Percentiles rank a stretch among this genome's conserved stretches.
Evolutionary conservation across 169 alveolate species (phyloP).

Genomic region (Cryptosporidium viatorum): DNA sequence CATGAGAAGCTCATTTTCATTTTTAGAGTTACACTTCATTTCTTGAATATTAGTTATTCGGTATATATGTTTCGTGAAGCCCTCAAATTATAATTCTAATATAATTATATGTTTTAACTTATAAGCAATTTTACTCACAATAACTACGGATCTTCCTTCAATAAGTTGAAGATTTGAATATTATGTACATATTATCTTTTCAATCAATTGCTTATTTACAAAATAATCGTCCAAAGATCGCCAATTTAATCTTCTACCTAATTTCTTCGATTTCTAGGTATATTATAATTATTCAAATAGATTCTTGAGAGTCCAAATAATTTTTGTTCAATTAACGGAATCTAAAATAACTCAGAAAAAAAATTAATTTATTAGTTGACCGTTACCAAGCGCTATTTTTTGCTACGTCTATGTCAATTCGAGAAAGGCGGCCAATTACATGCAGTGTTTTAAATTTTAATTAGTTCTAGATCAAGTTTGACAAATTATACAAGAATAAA

Average conservation of each 20-base stretch:
- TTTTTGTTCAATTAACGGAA: background rate
- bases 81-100: background rate
- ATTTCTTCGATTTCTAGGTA: background rate
- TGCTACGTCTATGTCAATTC: background rate
- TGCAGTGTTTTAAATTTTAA: background rate
- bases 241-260: background rate
- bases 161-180: background rate
- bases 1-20: constrained; percentile 41
- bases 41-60: background rate
- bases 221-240: background rate
- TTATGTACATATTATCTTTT: background rate
- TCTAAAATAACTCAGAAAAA: background rate
- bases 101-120: background rate
- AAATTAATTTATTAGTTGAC: background rate
- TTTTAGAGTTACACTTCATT: background rate
- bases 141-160: background rate
- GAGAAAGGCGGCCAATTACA: background rate
- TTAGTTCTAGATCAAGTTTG: constrained; percentile 1
- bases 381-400: background rate
- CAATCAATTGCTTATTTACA: background rate
- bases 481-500: background rate
- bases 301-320: background rate
- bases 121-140: background rate
- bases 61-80: background rate
- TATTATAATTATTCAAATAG: background rate